Conservation (phyloP, 805 yeast genomes). For the Jamesozyma lodderae region DNA sequence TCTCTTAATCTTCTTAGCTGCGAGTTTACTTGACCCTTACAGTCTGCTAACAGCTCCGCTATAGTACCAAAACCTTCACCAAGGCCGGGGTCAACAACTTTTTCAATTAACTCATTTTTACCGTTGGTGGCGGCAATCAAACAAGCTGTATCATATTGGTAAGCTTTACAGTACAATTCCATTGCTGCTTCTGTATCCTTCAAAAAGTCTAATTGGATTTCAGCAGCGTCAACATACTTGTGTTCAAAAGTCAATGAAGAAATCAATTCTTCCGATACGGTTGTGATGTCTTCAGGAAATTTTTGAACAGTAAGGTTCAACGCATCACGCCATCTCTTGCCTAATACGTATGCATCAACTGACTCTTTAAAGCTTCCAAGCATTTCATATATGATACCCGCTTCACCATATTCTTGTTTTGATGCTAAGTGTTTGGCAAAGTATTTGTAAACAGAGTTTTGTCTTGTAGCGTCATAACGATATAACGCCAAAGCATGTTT, state of each 20-base stretch:
- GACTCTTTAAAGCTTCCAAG: constrained; percentile 52
- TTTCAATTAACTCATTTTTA: constrained; percentile 39
- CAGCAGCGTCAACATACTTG: constrained; percentile 72
- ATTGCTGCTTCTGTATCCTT: constrained; percentile 55
- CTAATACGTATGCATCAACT: constrained; percentile 56
- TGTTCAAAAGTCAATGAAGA: constrained; percentile 56
- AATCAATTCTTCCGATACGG: constrained; percentile 53
- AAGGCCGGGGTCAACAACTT: constrained; percentile 60
- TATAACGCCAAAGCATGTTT: constrained; percentile 56
- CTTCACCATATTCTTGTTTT: constrained; percentile 53
- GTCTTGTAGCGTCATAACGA: constrained; percentile 47
- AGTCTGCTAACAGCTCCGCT: constrained; percentile 90
- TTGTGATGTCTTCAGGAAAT: constrained; percentile 33
- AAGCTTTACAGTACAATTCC: constrained; percentile 61
- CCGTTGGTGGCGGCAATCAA: constrained; percentile 46
- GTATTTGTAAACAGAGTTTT: constrained; percentile 42
- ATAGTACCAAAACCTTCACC: constrained; percentile 82
- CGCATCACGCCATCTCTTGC: constrained; percentile 82
- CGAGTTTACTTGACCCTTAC: constrained; percentile 73
- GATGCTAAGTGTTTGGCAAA: constrained; percentile 58
- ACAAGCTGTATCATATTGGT: constrained; percentile 67
- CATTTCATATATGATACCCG: constrained; percentile 71
- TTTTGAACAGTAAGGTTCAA: constrained; percentile 45
- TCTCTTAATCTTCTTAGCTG: constrained; percentile 81
- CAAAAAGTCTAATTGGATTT: constrained; percentile 56